phyloP scores from a whole-genome alignment of 192 early-diverging fungal genomes.

The Podila minutissima region DNA sequence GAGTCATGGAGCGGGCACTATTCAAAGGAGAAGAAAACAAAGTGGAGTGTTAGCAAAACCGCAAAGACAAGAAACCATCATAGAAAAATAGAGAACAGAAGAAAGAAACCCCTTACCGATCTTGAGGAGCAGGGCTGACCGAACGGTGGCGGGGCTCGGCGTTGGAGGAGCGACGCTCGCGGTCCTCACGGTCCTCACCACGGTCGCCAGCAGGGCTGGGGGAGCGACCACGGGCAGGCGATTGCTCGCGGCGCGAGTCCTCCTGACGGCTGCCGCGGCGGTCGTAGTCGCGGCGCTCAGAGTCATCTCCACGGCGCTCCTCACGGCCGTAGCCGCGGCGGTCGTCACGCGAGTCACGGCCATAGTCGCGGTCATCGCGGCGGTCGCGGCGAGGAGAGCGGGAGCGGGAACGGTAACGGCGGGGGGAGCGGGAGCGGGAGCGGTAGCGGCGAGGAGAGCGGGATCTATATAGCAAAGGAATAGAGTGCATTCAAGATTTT shows the following conservation, averaged over 20 bases:
- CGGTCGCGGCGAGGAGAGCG: slow-evolving; percentile 31
- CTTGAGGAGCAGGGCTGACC: slow-evolving; percentile 21
- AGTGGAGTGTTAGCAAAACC: background rate
- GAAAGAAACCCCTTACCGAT: slow-evolving; percentile 19
- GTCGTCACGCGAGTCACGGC: slow-evolving; percentile 16
- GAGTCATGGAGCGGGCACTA: slow-evolving; percentile 30
- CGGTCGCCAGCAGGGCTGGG: slow-evolving; percentile 31
- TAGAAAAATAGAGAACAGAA: background rate
- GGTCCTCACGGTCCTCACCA: slow-evolving; percentile 3
- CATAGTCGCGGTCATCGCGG: slow-evolving; percentile 25
- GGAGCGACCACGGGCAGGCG: slow-evolving; percentile 25
- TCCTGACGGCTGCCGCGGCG: slow-evolving; percentile 14
- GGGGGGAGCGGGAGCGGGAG: slow-evolving; percentile 19
- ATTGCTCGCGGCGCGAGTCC: slow-evolving; percentile 5
- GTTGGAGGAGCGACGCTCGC: slow-evolving; percentile 5
- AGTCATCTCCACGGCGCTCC: slow-evolving; percentile 23
- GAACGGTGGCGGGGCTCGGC: slow-evolving; percentile 18
- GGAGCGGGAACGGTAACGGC: slow-evolving; percentile 23
- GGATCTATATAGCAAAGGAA: slow-evolving; percentile 7
- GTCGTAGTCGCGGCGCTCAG: slow-evolving; percentile 14
- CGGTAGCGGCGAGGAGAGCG: slow-evolving; percentile 20
- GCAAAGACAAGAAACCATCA: background rate
- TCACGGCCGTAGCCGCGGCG: slow-evolving; percentile 10
- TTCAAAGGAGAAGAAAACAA: background rate
- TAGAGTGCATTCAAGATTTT: background rate